phyloP scores from a whole-genome alignment of 2,329 filamentous ascomycete species.

The Colletotrichum shisoi region DNA sequence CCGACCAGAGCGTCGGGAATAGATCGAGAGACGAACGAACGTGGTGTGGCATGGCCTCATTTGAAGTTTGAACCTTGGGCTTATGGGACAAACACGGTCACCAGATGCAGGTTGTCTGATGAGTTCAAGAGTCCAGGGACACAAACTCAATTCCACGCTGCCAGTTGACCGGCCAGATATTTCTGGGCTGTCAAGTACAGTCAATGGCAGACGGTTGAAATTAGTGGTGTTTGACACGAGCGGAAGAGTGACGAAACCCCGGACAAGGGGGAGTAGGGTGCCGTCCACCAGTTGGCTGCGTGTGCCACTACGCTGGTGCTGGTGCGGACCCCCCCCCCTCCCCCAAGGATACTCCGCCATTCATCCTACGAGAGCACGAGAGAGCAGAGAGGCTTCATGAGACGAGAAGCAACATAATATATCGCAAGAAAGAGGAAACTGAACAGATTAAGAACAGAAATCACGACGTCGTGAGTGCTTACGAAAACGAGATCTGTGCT shows the following conservation, averaged over 20 bases:
- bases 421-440: background rate
- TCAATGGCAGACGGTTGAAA: constrained; percentile 1
- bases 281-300: constrained; percentile 11
- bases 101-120: constrained; percentile 28
- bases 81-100: constrained; percentile 33
- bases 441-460: no score
- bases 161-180: background rate
- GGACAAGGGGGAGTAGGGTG: background rate
- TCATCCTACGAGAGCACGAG: background rate
- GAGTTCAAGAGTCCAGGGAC: constrained; percentile 8
- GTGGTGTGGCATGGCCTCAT: constrained; percentile 1
- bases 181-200: constrained; percentile 17
- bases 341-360: background rate
- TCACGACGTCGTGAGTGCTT: background rate
- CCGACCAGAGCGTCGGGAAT: background rate
- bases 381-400: background rate
- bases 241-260: background rate
- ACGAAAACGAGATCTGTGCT: background rate
- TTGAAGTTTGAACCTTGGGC: background rate
- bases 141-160: constrained; percentile 26
- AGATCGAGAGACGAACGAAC: background rate
- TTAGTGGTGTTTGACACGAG: background rate
- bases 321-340: no score
- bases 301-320: background rate
- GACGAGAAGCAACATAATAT: background rate